Conservation (phyloP, 768 basidiomycete species). For the Rhodotorula sphaerocarpa region DNA sequence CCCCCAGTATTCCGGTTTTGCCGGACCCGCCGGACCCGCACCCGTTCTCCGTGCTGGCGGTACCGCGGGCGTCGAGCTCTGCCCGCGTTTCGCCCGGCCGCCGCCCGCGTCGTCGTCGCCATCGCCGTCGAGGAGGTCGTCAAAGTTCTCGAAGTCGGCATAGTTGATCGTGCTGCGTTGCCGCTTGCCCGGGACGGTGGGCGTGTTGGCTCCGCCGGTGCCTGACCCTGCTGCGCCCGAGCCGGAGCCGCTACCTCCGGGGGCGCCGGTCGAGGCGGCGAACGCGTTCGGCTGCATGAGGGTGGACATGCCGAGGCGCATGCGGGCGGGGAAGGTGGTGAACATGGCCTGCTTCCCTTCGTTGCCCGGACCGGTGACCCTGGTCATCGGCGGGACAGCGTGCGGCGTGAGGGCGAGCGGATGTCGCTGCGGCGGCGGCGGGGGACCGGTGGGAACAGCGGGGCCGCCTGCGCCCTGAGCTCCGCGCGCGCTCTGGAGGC, state of each 20-base stretch:
- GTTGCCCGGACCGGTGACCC: constrained; percentile 22
- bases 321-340: constrained; percentile 78
- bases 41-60: constrained; percentile 39
- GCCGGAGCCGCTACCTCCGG: neutral
- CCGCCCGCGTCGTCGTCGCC: constrained; percentile 63
- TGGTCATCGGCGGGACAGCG: constrained; percentile 23
- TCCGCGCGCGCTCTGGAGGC: constrained; percentile 13
- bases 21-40: constrained; percentile 6
- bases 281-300: constrained; percentile 77
- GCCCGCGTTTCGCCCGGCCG: constrained; percentile 49
- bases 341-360: constrained; percentile 56
- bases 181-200: constrained; percentile 11
- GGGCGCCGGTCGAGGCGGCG: constrained; percentile 33
- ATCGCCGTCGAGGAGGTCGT: constrained; percentile 53
- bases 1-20: constrained; percentile 41
- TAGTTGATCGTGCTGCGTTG: constrained; percentile 68
- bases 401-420: neutral
- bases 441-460: neutral
- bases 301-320: constrained; percentile 79
- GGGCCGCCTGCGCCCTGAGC: neutral
- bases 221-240: constrained; percentile 35
- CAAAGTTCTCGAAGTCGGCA: constrained; percentile 58
- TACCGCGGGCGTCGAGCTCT: constrained; percentile 48
- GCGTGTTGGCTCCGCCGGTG: constrained; percentile 15
- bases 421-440: constrained; percentile 9